Percentiles rank a stretch among this genome's conserved stretches.
Evolutionary conservation across 2,329 filamentous ascomycete genomes (phyloP).

Genomic region (Xylariaceae sp.): DNA sequence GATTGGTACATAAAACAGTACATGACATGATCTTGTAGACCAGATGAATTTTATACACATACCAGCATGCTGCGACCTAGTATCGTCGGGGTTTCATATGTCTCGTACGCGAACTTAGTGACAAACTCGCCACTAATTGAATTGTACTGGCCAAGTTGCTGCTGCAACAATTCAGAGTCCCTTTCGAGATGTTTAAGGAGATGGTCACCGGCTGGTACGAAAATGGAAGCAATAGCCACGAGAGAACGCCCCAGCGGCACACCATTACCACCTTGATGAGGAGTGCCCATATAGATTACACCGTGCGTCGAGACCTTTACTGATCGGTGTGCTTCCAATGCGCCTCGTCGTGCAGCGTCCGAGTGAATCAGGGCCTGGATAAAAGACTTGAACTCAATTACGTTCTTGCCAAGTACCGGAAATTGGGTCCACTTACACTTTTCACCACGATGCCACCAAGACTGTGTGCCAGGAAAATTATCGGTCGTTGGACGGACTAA

Average conservation of each 20-base stretch:
- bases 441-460: conserved; percentile 8
- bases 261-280: conserved; percentile 1
- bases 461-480: conserved; percentile 9
- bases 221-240: not conserved
- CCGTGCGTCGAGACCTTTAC: conserved; percentile 4
- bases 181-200: conserved; percentile 2
- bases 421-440: not conserved
- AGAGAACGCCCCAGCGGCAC: not conserved
- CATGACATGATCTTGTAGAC: no score
- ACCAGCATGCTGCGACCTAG: no score
- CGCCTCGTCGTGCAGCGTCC: not conserved
- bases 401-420: not conserved
- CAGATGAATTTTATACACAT: no score
- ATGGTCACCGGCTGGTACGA: not conserved
- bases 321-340: not conserved
- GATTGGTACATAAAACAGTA: no score
- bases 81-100: no score
- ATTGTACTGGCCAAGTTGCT: not conserved
- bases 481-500: not conserved
- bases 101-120: conserved; percentile 1
- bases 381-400: not conserved
- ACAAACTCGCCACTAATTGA: not conserved
- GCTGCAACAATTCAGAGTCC: conserved; percentile 6
- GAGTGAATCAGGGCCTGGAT: conserved; percentile 6
- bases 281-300: conserved; percentile 4